Percentiles rank a stretch among this genome's conserved stretches.
phyloP scores from a whole-genome alignment of 371 early-diverging fungal genomes.

The Mucor circinelloides region DNA sequence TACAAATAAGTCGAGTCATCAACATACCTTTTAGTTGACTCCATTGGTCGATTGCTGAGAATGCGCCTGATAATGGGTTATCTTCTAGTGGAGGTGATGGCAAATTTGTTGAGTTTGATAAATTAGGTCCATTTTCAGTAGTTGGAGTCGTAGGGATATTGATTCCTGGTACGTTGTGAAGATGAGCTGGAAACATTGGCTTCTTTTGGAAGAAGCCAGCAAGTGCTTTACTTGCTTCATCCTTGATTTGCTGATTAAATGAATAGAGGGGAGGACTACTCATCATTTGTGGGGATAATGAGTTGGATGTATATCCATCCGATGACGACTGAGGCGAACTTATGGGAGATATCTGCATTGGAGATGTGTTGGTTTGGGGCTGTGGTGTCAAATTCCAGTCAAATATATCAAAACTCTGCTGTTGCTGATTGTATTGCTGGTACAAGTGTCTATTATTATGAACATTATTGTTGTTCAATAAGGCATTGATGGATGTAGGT shows the following conservation, averaged over 20 bases:
- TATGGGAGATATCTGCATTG: constrained; percentile 19
- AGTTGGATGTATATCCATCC: constrained; percentile 24
- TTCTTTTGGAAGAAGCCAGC: constrained; percentile 15
- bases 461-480: background rate
- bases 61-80: constrained; percentile 9
- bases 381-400: constrained; percentile 19
- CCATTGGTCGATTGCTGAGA: constrained; percentile 26
- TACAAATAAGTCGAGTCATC: background rate
- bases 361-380: constrained; percentile 6
- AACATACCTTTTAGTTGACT: constrained; percentile 14
- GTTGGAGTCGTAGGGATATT: constrained; percentile 30
- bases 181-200: background rate
- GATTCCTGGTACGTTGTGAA: constrained; percentile 29
- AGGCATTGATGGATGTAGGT: background rate
- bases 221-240: constrained; percentile 18
- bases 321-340: constrained; percentile 27
- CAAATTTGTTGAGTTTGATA: background rate
- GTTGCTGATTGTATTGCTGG: constrained; percentile 5
- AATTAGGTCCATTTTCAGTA: constrained; percentile 3
- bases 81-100: constrained; percentile 24
- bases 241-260: constrained; percentile 5
- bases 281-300: constrained; percentile 17
- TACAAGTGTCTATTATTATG: constrained; percentile 6
- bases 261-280: constrained; percentile 13
- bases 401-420: constrained; percentile 14